phyloP scores from a whole-genome alignment of 2,329 filamentous ascomycete genomes.

The Fusarium secorum region DNA sequence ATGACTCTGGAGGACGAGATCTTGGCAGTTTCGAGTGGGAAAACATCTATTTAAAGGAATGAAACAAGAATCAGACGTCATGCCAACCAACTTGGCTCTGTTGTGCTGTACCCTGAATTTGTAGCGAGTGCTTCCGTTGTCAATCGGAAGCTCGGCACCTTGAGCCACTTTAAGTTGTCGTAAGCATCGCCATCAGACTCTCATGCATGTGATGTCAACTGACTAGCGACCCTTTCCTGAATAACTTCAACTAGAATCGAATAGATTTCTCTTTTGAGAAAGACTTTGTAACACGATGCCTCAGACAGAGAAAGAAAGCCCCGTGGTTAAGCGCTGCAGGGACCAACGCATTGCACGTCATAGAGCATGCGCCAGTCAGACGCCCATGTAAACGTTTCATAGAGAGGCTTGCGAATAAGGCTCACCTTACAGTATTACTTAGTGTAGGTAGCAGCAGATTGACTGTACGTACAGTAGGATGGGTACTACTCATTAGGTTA shows the following conservation, averaged over 20 bases:
- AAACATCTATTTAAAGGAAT: neutral
- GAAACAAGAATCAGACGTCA: neutral
- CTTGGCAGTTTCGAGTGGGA: neutral
- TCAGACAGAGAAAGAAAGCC: neutral
- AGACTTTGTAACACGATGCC: neutral
- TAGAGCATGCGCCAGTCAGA: neutral
- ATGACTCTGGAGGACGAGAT: neutral
- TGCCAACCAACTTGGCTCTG: neutral
- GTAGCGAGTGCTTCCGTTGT: neutral
- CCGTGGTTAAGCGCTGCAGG: slow-evolving; percentile 2
- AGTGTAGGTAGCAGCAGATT: neutral
- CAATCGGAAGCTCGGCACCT: slow-evolving; percentile 23
- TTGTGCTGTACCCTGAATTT: too few relatives aligned
- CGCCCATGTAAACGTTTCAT: neutral
- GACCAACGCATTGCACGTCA: slow-evolving; percentile 5
- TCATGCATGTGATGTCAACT: neutral
- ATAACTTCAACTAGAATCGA: neutral
- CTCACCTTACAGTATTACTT: neutral
- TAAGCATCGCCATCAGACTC: slow-evolving; percentile 9
- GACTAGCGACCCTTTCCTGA: neutral
- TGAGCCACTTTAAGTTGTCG: slow-evolving; percentile 20
- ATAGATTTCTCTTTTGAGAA: neutral
- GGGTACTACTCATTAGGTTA: neutral
- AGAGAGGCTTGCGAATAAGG: neutral
- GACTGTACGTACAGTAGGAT: neutral